Conservation (phyloP, 2,329 filamentous ascomycete species). For the Phialophora expanda region DNA sequence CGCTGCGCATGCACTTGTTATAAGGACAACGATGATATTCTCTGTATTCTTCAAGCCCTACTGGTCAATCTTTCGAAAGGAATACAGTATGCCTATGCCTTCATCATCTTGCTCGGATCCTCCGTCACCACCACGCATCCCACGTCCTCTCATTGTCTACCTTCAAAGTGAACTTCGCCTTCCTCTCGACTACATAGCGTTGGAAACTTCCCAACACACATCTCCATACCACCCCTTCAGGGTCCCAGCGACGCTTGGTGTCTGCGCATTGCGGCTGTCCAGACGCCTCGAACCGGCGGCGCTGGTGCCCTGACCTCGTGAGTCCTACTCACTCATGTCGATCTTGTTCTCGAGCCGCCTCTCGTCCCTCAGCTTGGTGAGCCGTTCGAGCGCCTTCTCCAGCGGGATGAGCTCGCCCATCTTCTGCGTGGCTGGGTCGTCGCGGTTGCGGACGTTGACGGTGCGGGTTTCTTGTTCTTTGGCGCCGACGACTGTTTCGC, state of each 20-base stretch:
- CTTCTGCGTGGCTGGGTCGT: constrained; percentile 66
- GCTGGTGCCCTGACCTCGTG: background rate
- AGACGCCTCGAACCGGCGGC: background rate
- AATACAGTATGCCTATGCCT: background rate
- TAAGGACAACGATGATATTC: background rate
- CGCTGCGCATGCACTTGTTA: background rate
- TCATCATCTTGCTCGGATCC: background rate
- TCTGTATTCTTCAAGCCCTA: background rate
- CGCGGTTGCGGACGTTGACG: constrained; percentile 69
- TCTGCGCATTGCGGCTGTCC: background rate
- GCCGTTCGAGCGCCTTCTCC: constrained; percentile 62
- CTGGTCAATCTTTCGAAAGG: background rate
- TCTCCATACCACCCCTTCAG: background rate
- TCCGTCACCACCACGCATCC: background rate
- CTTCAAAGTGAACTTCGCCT: background rate
- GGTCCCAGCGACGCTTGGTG: background rate
- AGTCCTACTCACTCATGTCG: constrained; percentile 34
- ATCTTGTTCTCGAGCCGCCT: constrained; percentile 50
- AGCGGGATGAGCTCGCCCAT: constrained; percentile 66
- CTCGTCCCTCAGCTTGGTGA: constrained; percentile 55
- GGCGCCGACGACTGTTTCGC: constrained; percentile 61
- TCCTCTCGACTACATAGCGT: background rate
- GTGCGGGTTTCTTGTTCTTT: constrained; percentile 64
- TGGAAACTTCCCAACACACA: background rate
- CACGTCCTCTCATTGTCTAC: background rate